Base-by-base conservation (phyloP, 2,329 filamentous ascomycete species). In the Botrytis fragariae region DNA sequence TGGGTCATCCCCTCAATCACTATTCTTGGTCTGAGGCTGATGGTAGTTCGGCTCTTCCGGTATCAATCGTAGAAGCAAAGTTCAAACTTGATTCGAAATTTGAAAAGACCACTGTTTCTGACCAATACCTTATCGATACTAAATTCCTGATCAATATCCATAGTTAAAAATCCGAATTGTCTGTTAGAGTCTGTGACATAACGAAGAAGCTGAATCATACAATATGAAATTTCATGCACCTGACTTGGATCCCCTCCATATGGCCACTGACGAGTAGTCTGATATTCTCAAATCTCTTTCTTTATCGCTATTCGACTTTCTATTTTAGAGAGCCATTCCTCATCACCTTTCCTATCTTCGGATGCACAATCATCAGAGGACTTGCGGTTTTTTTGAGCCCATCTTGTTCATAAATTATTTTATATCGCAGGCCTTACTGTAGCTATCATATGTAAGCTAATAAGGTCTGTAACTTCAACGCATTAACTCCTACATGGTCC, bases 401-500 rank as follows among this genome's bases (percentile, higher is more conserved):
- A n/a, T n/a, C 22, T 54, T 2, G 1, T 54, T 32, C 45, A 39
- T 39, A 25, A 10, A n/a, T 20, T 12, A n/a, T 61, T 32, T 18
- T 57, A 25, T 25, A 71, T 32, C 35, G 84, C 74, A 0, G 83
- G 82, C 2, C 78, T 77, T 20, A 84, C 74, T 0, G 73, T 64
- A 6, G 81, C 75, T 9, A 80, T 69, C 0, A 83, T 73, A 0
- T 81, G 81, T 0, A 85, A 77, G 0, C 79, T 76, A 18, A 75
- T 72, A 65, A 81, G 0, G 80, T 75, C 0, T 79, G 77, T 74
- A 84, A 87, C 0, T 86, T 73, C 0, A 82, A 79, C 74, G 85
- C 1, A 85, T 77, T 6, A 75, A 59, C 0, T 65, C 25, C 1
- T 74, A 35, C 0, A 79, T 70, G 9, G 1, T 76, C 10, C 4